These are phyloP conservation scores for Phytopythium ostracodes DNA, from an alignment of 352 stramenopile genomes.

Conservation along the genomic window DNA sequence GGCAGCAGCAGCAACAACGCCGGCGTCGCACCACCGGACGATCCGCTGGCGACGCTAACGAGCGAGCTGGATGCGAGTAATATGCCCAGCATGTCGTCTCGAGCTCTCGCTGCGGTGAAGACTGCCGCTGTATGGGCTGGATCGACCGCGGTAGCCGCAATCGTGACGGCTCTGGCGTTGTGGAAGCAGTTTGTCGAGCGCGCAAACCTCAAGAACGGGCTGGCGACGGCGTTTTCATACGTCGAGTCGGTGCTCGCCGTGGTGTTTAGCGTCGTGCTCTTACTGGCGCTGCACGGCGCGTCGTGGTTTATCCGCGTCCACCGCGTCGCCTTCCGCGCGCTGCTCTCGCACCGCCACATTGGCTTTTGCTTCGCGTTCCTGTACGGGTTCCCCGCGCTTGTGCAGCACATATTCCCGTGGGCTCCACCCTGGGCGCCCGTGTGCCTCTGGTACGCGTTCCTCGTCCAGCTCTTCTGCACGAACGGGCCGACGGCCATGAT, in stretches of 20 bases:
- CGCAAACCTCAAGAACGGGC: slow-evolving; percentile 43
- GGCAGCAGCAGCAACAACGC: neutral
- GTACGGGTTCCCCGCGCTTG: slow-evolving; percentile 83
- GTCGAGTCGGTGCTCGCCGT: slow-evolving; percentile 63
- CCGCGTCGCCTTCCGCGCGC: slow-evolving; percentile 74
- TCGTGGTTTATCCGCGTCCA: slow-evolving; percentile 82
- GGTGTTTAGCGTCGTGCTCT: slow-evolving; percentile 59
- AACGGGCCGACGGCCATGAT: slow-evolving; percentile 82
- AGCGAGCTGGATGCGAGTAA: neutral
- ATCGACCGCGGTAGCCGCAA: no score
- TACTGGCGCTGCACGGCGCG: slow-evolving; percentile 61
- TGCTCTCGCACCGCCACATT: slow-evolving; percentile 82
- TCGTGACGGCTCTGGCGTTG: neutral
- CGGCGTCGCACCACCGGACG: slow-evolving; percentile 2
- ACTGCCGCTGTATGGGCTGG: neutral
- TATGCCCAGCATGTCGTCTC: neutral
- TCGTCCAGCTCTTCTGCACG: slow-evolving; percentile 86
- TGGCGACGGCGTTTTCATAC: slow-evolving; percentile 40
- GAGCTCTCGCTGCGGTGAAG: neutral
- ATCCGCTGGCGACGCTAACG: slow-evolving; percentile 18
- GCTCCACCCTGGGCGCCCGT: slow-evolving; percentile 84
- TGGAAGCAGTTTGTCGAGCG: slow-evolving; percentile 2
- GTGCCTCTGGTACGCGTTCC: slow-evolving; percentile 88
- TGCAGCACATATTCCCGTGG: slow-evolving; percentile 87
- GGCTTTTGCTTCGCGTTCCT: slow-evolving; percentile 86